Conservation (phyloP, 2,329 filamentous ascomycete species). For the Aspergillus pseudotamarii region DNA sequence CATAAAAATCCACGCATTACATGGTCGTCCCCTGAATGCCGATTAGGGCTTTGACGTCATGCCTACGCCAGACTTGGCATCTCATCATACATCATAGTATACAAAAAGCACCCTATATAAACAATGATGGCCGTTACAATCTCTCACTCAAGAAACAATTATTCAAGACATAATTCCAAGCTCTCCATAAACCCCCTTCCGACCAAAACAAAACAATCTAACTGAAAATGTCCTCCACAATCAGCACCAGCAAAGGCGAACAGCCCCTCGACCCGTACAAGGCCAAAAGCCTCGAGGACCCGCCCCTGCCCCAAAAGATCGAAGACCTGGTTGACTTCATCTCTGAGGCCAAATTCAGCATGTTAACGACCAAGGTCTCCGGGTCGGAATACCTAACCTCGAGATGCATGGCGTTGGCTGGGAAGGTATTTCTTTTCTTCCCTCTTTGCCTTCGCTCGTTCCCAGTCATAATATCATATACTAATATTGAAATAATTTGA, state of each 20-base stretch:
- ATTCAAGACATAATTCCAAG: background rate
- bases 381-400: constrained; percentile 70
- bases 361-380: constrained; percentile 76
- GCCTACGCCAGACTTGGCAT: constrained; percentile 20
- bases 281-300: constrained; percentile 73
- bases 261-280: constrained; percentile 78
- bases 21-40: too few relatives aligned
- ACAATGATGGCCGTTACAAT: background rate
- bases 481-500: background rate
- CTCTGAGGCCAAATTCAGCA: constrained; percentile 75
- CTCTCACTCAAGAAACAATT: background rate
- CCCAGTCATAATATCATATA: background rate
- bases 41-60: constrained; percentile 20
- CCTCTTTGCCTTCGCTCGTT: background rate
- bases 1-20: too few relatives aligned
- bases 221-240: constrained; percentile 34
- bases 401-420: constrained; percentile 84
- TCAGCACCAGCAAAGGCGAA: constrained; percentile 63
- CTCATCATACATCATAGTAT: background rate
- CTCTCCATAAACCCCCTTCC: background rate
- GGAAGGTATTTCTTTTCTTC: constrained; percentile 57
- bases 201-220: constrained; percentile 11
- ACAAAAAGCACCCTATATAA: constrained; percentile 7
- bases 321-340: constrained; percentile 73
- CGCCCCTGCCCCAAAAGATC: constrained; percentile 73